These are phyloP conservation scores for Priceomyces melissophilus DNA, from an alignment of 805 yeast genomes.

Conservation along the genomic window DNA sequence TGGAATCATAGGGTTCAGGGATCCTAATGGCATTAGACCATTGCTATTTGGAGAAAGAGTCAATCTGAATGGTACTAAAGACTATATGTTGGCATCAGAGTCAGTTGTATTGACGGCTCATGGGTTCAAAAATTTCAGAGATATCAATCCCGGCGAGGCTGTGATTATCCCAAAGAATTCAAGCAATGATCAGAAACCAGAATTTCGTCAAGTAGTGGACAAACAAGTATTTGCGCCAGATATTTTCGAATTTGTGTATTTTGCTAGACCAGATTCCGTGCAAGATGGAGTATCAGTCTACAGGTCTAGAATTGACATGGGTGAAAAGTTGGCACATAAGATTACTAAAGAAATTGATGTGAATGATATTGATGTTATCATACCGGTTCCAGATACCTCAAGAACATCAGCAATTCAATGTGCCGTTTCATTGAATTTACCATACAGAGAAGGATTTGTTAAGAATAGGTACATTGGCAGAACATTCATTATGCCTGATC, in stretches of 20 bases:
- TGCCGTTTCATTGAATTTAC: slow-evolving; percentile 73
- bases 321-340: slow-evolving; percentile 77
- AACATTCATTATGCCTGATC: slow-evolving; percentile 98
- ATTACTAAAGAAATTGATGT: slow-evolving; percentile 43
- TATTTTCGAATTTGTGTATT: slow-evolving; percentile 94
- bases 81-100: slow-evolving; percentile 94
- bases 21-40: slow-evolving; percentile 96
- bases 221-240: slow-evolving; percentile 84
- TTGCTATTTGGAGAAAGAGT: slow-evolving; percentile 79
- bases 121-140: slow-evolving; percentile 75
- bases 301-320: slow-evolving; percentile 91
- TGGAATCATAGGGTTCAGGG: slow-evolving; percentile 93
- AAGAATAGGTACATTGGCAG: slow-evolving; percentile 96
- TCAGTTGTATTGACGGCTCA: slow-evolving; percentile 93
- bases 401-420: slow-evolving; percentile 92
- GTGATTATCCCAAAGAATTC: slow-evolving; percentile 83
- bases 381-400: slow-evolving; percentile 98
- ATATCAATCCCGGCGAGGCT: slow-evolving; percentile 92
- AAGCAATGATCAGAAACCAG: slow-evolving; percentile 51
- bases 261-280: slow-evolving; percentile 96
- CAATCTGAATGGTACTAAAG: slow-evolving; percentile 63
- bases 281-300: slow-evolving; percentile 96
- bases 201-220: slow-evolving; percentile 82
- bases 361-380: slow-evolving; percentile 79
- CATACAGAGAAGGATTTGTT: slow-evolving; percentile 95